These are phyloP conservation scores for Hypoxylon sp. DNA, from an alignment of 2,329 filamentous ascomycete species.

Conservation along the genomic window DNA sequence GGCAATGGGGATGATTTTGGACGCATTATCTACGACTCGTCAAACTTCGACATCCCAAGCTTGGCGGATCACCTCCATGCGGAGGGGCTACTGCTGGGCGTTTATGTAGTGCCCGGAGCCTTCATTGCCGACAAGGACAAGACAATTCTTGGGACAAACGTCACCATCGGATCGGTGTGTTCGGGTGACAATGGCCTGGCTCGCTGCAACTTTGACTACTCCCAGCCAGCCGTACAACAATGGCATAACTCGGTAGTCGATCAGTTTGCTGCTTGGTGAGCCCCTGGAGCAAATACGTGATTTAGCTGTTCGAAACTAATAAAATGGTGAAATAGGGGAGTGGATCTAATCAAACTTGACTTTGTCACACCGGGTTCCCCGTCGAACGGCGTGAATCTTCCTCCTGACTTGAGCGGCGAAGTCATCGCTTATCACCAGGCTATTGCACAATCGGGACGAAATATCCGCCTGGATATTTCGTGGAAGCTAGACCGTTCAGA, in stretches of 20 bases:
- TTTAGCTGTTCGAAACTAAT: neutral
- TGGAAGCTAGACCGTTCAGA: conserved; percentile 48
- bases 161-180: conserved; percentile 42
- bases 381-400: neutral
- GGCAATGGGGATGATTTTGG: conserved; percentile 46
- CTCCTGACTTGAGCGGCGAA: neutral
- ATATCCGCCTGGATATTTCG: conserved; percentile 49
- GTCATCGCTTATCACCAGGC: conserved; percentile 22
- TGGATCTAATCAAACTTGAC: neutral
- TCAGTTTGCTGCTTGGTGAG: conserved; percentile 46
- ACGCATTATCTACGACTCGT: conserved; percentile 44
- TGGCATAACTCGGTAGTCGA: conserved; percentile 49
- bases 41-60: conserved; percentile 43
- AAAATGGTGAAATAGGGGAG: neutral
- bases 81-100: conserved; percentile 44
- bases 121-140: conserved; percentile 43
- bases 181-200: conserved; percentile 36
- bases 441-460: conserved; percentile 44
- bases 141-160: conserved; percentile 46
- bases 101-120: conserved; percentile 48
- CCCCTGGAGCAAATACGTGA: neutral
- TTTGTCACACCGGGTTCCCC: neutral
- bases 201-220: conserved; percentile 47
- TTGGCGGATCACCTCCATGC: conserved; percentile 45
- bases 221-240: conserved; percentile 44